Evolutionary conservation across 148 eudicot genomes (phyloP).

Genomic region (Amaranthus hypochondriacus): DNA sequence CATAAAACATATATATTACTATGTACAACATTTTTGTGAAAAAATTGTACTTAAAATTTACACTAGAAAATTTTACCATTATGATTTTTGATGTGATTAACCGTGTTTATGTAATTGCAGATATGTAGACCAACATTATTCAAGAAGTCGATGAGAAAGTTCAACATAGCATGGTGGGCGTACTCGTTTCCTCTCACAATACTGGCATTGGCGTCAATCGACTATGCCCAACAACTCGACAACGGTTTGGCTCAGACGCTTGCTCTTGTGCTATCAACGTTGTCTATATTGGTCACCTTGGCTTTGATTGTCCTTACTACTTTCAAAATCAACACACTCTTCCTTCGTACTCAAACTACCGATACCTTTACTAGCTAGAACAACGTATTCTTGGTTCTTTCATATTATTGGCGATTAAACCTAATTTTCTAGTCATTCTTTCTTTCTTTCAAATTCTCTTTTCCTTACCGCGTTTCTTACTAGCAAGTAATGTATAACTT

Average conservation of each 20-base stretch:
- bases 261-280: conserved; percentile 36
- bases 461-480: background rate
- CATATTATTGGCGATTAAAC: background rate
- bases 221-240: conserved; percentile 44
- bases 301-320: conserved; percentile 35
- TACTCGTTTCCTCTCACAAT: conserved; percentile 59
- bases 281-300: conserved; percentile 48
- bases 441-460: background rate
- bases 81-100: no score
- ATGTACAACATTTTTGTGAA: no score
- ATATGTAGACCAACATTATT: conserved; percentile 51
- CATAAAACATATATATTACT: no score
- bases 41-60: no score
- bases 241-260: conserved; percentile 26
- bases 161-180: conserved; percentile 79
- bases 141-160: conserved; percentile 49
- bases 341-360: background rate
- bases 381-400: background rate
- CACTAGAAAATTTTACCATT: no score
- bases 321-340: conserved; percentile 27
- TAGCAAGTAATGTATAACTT: background rate
- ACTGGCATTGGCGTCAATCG: conserved; percentile 45
- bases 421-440: background rate
- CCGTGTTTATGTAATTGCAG: conserved; percentile 19
- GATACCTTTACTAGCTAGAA: background rate